phyloP scores from a whole-genome alignment of 1,284 basidiomycete genomes.

The Lentinula novae-zelandiae region DNA sequence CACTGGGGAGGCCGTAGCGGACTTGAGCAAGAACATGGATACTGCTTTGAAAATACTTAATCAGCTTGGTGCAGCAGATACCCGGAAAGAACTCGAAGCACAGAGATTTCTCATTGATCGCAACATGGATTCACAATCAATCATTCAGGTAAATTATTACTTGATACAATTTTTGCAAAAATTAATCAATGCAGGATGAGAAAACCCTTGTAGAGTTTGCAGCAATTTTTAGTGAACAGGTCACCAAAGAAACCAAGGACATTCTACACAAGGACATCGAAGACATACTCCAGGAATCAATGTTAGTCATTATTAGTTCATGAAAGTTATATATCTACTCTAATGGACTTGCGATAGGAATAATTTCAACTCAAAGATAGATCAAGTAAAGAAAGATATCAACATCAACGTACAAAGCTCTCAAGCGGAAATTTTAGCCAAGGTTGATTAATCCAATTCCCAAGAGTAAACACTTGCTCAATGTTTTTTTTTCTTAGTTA shows the following conservation, averaged over 20 bases:
- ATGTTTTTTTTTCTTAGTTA: slow-evolving; percentile 16
- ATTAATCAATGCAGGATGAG: not conserved
- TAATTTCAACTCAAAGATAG: not conserved
- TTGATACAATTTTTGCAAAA: not conserved
- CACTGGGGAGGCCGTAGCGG: not conserved
- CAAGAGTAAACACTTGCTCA: no score
- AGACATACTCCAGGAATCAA: not conserved
- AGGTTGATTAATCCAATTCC: not conserved
- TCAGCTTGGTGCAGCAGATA: not conserved
- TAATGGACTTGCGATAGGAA: not conserved
- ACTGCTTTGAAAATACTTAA: not conserved
- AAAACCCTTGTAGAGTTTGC: not conserved
- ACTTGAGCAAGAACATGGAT: not conserved
- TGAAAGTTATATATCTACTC: no score
- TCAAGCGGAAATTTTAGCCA: not conserved
- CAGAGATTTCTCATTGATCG: not conserved
- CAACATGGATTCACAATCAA: no score
- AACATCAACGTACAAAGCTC: not conserved
- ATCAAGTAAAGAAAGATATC: not conserved
- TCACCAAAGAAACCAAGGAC: not conserved
- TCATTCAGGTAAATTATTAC: not conserved
- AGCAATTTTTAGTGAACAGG: not conserved
- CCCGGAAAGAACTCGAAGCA: not conserved
- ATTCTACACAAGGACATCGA: not conserved
- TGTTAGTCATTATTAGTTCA: not conserved